A percentile compares a stretch with the other conserved stretches of the same genome.
Evolutionary conservation across 495 filamentous ascomycete genomes (phyloP).

Genomic region (Lophiostoma macrostomum): DNA sequence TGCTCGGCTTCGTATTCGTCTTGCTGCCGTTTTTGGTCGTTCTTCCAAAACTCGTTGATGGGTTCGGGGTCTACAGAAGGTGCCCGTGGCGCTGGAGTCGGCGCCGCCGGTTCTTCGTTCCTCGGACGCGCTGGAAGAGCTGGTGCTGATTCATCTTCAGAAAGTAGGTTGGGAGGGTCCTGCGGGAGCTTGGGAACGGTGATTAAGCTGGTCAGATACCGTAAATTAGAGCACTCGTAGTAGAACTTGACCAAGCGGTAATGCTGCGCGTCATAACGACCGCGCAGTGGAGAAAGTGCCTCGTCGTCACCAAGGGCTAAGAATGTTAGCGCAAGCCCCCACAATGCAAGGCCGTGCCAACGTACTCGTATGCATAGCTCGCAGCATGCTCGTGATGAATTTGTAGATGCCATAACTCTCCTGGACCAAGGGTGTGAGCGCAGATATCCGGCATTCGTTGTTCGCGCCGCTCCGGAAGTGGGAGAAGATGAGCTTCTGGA

Average conservation of each 20-base stretch:
- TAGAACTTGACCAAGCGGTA: slow-evolving; percentile 96
- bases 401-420: slow-evolving; percentile 90
- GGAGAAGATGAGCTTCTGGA: slow-evolving; percentile 97
- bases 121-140: slow-evolving; percentile 76
- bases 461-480: slow-evolving; percentile 87
- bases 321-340: background rate
- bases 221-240: slow-evolving; percentile 96
- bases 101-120: slow-evolving; percentile 68
- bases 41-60: slow-evolving; percentile 97
- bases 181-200: slow-evolving; percentile 91
- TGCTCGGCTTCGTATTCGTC: slow-evolving; percentile 94
- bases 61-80: slow-evolving; percentile 79
- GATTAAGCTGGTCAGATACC: slow-evolving; percentile 93
- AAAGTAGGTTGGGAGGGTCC: slow-evolving; percentile 83
- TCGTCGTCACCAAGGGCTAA: slow-evolving; percentile 89
- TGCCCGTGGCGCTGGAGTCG: slow-evolving; percentile 54
- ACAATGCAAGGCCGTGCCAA: background rate
- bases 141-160: slow-evolving; percentile 69
- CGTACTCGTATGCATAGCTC: slow-evolving; percentile 92
- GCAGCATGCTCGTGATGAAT: slow-evolving; percentile 47
- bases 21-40: slow-evolving; percentile 82
- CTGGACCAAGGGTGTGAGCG: slow-evolving; percentile 87
- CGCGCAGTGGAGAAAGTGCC: slow-evolving; percentile 83
- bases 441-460: slow-evolving; percentile 94
- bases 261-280: slow-evolving; percentile 90